Evolutionary conservation across 306 rosid genomes (phyloP).

Genomic region (Alnus rubra): DNA sequence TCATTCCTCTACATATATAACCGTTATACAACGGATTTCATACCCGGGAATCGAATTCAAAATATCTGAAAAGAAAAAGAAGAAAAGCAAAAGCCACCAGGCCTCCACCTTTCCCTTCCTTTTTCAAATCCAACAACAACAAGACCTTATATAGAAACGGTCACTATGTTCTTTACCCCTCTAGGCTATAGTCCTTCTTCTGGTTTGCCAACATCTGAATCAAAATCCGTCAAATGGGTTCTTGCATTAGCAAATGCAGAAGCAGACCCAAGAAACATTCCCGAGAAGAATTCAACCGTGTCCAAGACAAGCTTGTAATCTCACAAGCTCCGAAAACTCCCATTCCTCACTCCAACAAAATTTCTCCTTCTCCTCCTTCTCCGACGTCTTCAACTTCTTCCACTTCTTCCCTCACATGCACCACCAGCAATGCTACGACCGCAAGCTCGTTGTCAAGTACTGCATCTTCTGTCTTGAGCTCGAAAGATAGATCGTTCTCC

Average conservation of each 20-base stretch:
- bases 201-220: neutral
- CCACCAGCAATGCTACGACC: slow-evolving; percentile 39
- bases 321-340: slow-evolving; percentile 41
- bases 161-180: neutral
- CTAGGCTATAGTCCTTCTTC: neutral
- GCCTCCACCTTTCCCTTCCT: slow-evolving; percentile 28
- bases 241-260: slow-evolving; percentile 90
- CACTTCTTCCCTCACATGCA: slow-evolving; percentile 26
- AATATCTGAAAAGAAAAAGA: slow-evolving; percentile 33
- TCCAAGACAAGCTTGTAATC: slow-evolving; percentile 52
- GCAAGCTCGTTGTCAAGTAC: slow-evolving; percentile 47
- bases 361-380: slow-evolving; percentile 60
- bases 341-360: slow-evolving; percentile 34
- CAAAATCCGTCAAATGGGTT: slow-evolving; percentile 58
- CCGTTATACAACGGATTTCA: slow-evolving; percentile 84
- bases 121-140: slow-evolving; percentile 32
- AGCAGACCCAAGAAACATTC: slow-evolving; percentile 52
- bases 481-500: slow-evolving; percentile 66
- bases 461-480: slow-evolving; percentile 44
- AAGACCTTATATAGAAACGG: slow-evolving; percentile 15
- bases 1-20: slow-evolving; percentile 29
- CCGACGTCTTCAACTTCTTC: slow-evolving; percentile 59
- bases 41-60: slow-evolving; percentile 81
- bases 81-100: slow-evolving; percentile 40
- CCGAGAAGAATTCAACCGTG: neutral